These are phyloP conservation scores for Escovopsis weberi DNA, from an alignment of 2,329 filamentous ascomycete genomes.

Conservation along the genomic window DNA sequence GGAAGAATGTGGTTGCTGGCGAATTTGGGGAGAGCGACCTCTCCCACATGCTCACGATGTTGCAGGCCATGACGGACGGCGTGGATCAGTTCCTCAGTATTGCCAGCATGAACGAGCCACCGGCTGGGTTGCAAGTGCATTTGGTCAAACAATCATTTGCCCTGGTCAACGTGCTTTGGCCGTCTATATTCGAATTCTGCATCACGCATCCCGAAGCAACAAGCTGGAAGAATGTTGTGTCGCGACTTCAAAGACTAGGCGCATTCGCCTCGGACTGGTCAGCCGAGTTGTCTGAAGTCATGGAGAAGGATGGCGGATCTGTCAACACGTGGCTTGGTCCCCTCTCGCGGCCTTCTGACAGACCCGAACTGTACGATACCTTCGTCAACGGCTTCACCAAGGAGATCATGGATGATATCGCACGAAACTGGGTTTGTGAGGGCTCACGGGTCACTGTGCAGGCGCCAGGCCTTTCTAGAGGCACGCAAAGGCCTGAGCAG, in stretches of 20 bases:
- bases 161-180: conserved; percentile 18
- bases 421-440: conserved; percentile 27
- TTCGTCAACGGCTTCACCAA: conserved; percentile 26
- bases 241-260: conserved; percentile 8
- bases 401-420: conserved; percentile 30
- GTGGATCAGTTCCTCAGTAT: conserved; percentile 13
- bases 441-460: conserved; percentile 22
- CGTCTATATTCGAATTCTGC: conserved; percentile 12
- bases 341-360: too few relatives aligned
- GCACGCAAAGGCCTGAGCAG: conserved; percentile 16
- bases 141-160: conserved; percentile 15
- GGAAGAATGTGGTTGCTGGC: conserved; percentile 18
- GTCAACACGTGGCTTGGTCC: neutral
- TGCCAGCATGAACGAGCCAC: neutral
- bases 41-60: conserved; percentile 16
- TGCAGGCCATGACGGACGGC: conserved; percentile 17
- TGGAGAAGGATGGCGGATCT: conserved; percentile 7
- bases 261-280: conserved; percentile 5
- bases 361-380: conserved; percentile 7
- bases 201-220: conserved; percentile 3
- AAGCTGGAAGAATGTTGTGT: conserved; percentile 9
- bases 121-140: conserved; percentile 14
- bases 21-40: conserved; percentile 22
- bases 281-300: neutral
- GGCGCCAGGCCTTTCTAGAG: conserved; percentile 19